Percentiles rank a stretch among this genome's conserved stretches.
Conservation (phyloP, 2,329 filamentous ascomycete genomes). For the Mycosphaerelloides madeirae region DNA sequence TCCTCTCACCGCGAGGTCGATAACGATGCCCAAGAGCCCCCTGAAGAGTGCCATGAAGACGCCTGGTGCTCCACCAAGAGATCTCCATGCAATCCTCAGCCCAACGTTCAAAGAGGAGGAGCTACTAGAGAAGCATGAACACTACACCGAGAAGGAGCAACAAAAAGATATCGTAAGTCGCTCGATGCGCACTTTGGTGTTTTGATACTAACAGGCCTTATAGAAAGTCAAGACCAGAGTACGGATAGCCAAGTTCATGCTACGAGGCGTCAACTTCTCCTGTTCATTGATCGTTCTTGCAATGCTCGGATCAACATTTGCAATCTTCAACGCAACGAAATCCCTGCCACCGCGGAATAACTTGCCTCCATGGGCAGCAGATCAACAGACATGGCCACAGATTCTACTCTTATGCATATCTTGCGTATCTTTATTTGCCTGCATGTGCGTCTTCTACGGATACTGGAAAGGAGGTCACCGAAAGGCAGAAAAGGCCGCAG, state of each 20-base stretch:
- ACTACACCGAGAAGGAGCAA: slow-evolving; percentile 77
- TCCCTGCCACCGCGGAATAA: slow-evolving; percentile 68
- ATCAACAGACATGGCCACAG: slow-evolving; percentile 84
- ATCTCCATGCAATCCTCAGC: slow-evolving; percentile 70
- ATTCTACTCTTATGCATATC: slow-evolving; percentile 74
- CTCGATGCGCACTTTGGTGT: no score
- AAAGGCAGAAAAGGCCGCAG: slow-evolving; percentile 83
- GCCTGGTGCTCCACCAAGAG: slow-evolving; percentile 73
- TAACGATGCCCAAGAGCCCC: slow-evolving; percentile 59
- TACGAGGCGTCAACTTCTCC: slow-evolving; percentile 94
- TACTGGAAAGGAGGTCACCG: slow-evolving; percentile 87
- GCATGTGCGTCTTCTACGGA: slow-evolving; percentile 71
- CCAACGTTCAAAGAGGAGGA: slow-evolving; percentile 90
- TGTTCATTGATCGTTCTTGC: slow-evolving; percentile 92
- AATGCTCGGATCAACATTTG: slow-evolving; percentile 81
- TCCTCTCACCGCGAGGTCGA: slow-evolving; percentile 48
- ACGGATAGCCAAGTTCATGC: slow-evolving; percentile 85
- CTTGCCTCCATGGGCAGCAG: slow-evolving; percentile 76
- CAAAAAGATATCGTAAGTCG: slow-evolving; percentile 75
- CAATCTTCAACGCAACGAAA: slow-evolving; percentile 88
- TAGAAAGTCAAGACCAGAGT: slow-evolving; percentile 92
- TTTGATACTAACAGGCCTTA: slow-evolving; percentile 34
- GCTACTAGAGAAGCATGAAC: slow-evolving; percentile 76
- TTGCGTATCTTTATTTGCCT: slow-evolving; percentile 74
- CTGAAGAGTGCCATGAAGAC: slow-evolving; percentile 88